A percentile compares a stretch with the other conserved stretches of the same genome.
Evolutionary conservation across 2,329 filamentous ascomycete species (phyloP).

Genomic region (Colletotrichum truncatum): DNA sequence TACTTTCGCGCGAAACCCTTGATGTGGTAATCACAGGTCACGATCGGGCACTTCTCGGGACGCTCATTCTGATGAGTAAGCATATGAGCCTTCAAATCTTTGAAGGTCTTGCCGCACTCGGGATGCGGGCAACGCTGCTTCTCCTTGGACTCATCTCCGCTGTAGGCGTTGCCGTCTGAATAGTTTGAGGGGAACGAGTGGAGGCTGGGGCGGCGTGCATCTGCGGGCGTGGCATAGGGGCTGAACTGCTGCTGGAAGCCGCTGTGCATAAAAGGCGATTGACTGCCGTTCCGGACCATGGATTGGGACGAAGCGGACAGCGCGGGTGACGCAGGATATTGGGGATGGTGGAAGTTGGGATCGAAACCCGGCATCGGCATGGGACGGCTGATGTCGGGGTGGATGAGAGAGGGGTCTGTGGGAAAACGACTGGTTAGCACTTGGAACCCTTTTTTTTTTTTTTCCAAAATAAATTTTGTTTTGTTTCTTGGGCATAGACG

Average conservation of each 20-base stretch:
- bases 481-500: slow-evolving; percentile 22
- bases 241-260: slow-evolving; percentile 64
- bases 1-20: slow-evolving; percentile 97
- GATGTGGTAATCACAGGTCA: slow-evolving; percentile 88
- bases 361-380: slow-evolving; percentile 62
- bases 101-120: slow-evolving; percentile 87
- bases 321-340: slow-evolving; percentile 71
- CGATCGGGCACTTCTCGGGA: slow-evolving; percentile 93
- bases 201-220: slow-evolving; percentile 71
- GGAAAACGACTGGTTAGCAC: slow-evolving; percentile 47
- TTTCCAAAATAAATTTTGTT: too few relatives aligned
- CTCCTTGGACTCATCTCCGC: slow-evolving; percentile 72
- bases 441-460: too few relatives aligned
- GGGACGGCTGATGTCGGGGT: slow-evolving; percentile 60
- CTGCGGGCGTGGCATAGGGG: slow-evolving; percentile 59
- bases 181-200: slow-evolving; percentile 73
- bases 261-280: slow-evolving; percentile 73
- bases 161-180: slow-evolving; percentile 65
- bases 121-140: slow-evolving; percentile 80
- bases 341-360: slow-evolving; percentile 54
- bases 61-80: slow-evolving; percentile 91
- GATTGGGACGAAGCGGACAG: slow-evolving; percentile 64
- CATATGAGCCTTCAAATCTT: slow-evolving; percentile 94
- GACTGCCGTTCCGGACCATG: slow-evolving; percentile 62
- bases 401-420: slow-evolving; percentile 65